A percentile compares a stretch with the other conserved stretches of the same genome.
phyloP scores from a whole-genome alignment of 352 stramenopile species.

The Aphanomyces stellatus region DNA sequence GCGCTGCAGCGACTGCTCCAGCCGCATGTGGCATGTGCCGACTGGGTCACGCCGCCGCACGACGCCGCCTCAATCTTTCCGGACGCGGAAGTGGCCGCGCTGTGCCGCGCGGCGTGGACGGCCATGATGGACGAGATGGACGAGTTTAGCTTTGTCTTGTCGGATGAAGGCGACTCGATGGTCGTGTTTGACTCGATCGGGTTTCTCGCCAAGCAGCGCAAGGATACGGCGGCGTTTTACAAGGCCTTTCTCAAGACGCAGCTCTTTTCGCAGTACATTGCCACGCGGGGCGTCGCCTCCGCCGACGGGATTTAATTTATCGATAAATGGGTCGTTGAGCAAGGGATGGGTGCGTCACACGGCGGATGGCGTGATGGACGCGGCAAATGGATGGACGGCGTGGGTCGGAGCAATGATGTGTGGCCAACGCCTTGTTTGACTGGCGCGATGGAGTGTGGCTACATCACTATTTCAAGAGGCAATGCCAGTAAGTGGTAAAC shows the following conservation, averaged over 20 bases:
- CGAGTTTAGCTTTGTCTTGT: slow-evolving; percentile 76
- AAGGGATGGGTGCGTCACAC: too few species aligned
- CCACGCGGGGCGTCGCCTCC: slow-evolving; percentile 28
- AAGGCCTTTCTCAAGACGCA: slow-evolving; percentile 77
- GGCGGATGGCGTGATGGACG: too few species aligned
- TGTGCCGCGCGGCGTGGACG: slow-evolving; percentile 56
- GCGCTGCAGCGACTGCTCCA: slow-evolving; percentile 57
- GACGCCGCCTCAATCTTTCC: slow-evolving; percentile 60
- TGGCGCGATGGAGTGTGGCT: too few species aligned
- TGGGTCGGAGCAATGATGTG: too few species aligned
- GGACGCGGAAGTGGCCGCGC: slow-evolving; percentile 50
- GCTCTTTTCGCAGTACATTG: slow-evolving; percentile 78
- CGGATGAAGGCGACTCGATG: slow-evolving; percentile 80
- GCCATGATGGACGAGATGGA: slow-evolving; percentile 70
- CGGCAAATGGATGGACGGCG: too few species aligned
- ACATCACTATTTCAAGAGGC: too few species aligned
- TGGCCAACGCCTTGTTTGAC: too few species aligned
- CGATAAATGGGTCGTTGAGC: too few species aligned
- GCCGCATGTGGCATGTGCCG: slow-evolving; percentile 57
- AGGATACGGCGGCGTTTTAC: slow-evolving; percentile 46
- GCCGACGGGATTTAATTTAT: too few species aligned
- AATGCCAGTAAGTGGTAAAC: too few species aligned
- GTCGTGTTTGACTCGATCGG: slow-evolving; percentile 76
- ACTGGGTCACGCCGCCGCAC: slow-evolving; percentile 53
- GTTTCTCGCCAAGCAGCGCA: slow-evolving; percentile 46